phyloP scores from a whole-genome alignment of 768 basidiomycete species.

The Zangia roseola region DNA sequence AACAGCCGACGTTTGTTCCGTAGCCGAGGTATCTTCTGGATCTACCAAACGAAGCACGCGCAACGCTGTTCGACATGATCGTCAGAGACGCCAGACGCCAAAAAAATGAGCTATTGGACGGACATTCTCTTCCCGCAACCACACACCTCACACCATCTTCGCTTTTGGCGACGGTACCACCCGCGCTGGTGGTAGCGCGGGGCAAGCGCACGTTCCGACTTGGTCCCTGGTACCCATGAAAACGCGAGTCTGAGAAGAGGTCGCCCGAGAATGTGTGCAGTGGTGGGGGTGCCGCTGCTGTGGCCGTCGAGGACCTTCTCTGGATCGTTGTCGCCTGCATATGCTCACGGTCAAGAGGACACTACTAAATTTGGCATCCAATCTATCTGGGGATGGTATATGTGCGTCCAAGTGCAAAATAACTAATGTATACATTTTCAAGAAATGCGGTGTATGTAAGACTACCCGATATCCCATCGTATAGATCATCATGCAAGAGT shows the following conservation, averaged over 20 bases:
- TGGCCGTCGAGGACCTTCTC: conserved; percentile 28
- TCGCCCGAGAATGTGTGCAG: conserved; percentile 20
- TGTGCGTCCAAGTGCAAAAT: no score
- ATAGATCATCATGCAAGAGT: no score
- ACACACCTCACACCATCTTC: conserved; percentile 68
- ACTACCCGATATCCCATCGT: not conserved
- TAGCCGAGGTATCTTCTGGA: conserved; percentile 36
- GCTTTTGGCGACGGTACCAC: conserved; percentile 64
- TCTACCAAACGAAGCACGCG: conserved; percentile 59
- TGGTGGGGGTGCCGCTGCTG: conserved; percentile 1
- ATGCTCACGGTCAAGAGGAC: not conserved
- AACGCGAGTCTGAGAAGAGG: conserved; percentile 41
- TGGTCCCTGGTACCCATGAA: conserved; percentile 44
- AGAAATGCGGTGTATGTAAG: no score
- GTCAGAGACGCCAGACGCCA: conserved; percentile 7
- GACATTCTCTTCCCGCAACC: conserved; percentile 80
- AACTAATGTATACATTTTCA: no score
- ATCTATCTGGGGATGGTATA: no score
- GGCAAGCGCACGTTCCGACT: conserved; percentile 56
- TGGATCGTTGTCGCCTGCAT: conserved; percentile 27
- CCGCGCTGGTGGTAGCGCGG: conserved; percentile 59
- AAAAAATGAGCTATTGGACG: conserved; percentile 19
- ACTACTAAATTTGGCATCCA: conserved; percentile 9
- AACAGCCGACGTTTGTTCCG: conserved; percentile 50
- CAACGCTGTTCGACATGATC: conserved; percentile 41